Evolutionary conservation across 2,329 filamentous ascomycete genomes (phyloP).

Genomic region (Trichoderma afroharzianum): DNA sequence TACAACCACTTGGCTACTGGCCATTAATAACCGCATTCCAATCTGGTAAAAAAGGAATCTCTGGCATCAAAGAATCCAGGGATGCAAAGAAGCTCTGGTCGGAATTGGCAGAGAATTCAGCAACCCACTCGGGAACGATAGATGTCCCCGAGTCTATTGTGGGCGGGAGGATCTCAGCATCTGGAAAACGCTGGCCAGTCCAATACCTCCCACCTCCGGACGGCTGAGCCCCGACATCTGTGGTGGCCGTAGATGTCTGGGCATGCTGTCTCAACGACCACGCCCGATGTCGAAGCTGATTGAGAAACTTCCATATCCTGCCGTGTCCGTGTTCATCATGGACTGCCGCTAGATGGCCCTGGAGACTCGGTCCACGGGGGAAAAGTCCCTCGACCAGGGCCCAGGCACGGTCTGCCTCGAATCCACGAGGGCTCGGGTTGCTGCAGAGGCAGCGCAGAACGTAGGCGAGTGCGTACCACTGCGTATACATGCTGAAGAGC

Average conservation of each 20-base stretch:
- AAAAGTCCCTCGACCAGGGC: not conserved
- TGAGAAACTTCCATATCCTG: not conserved
- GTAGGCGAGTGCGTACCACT: not conserved
- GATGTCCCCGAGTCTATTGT: not conserved
- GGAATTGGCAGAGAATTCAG: not conserved
- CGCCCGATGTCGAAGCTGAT: not conserved
- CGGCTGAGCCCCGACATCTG: not conserved
- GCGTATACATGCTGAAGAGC: not conserved
- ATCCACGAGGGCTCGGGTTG: not conserved
- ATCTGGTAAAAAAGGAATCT: not conserved
- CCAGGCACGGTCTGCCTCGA: not conserved
- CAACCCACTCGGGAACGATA: not conserved
- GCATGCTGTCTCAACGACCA: not conserved
- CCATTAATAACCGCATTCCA: not conserved
- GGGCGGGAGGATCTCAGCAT: not conserved
- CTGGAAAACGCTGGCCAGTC: not conserved
- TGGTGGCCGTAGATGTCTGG: not conserved
- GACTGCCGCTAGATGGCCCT: not conserved
- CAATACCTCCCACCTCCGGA: not conserved
- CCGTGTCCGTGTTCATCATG: not conserved
- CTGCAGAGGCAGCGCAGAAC: not conserved
- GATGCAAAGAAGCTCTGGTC: not conserved
- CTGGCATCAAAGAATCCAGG: not conserved
- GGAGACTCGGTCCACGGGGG: not conserved
- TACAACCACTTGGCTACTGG: not conserved